These are phyloP conservation scores for Kingdonia uniflora DNA, from an alignment of 164 flowering plant species.

Conservation along the genomic window DNA sequence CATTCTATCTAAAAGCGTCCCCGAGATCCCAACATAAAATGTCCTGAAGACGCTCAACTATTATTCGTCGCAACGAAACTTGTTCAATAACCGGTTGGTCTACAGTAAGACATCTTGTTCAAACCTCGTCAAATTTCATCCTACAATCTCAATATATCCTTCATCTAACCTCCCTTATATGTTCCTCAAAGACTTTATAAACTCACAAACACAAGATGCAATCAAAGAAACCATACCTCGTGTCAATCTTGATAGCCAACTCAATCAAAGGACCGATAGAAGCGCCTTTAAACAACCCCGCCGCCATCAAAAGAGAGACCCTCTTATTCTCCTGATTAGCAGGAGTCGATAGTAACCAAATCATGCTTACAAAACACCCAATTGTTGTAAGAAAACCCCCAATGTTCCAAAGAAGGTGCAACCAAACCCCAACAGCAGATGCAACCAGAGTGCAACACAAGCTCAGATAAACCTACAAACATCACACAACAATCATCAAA, in stretches of 20 bases:
- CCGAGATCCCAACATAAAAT: too few species aligned
- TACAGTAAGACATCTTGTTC: too few species aligned
- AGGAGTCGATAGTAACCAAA: slow-evolving; percentile 48
- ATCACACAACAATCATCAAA: not conserved
- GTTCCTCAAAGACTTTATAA: too few species aligned
- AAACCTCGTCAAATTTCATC: too few species aligned
- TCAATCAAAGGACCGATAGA: slow-evolving; percentile 75
- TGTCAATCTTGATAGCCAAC: slow-evolving; percentile 54
- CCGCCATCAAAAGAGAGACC: slow-evolving; percentile 54
- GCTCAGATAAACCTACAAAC: slow-evolving; percentile 68
- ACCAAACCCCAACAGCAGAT: slow-evolving; percentile 64
- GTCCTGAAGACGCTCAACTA: too few species aligned
- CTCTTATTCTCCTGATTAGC: slow-evolving; percentile 25
- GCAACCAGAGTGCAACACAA: slow-evolving; percentile 66
- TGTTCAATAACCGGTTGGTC: too few species aligned
- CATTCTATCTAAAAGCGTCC: too few species aligned
- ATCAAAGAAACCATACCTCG: slow-evolving; percentile 54
- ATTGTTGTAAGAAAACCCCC: slow-evolving; percentile 71
- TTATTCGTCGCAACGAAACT: too few species aligned
- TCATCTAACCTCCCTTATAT: too few species aligned
- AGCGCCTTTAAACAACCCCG: slow-evolving; percentile 65
- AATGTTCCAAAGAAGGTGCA: slow-evolving; percentile 73
- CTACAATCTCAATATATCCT: not conserved
- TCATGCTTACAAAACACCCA: slow-evolving; percentile 42
- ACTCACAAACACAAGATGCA: too few species aligned